These are phyloP conservation scores for Bonnemaisonia californica DNA, from an alignment of 31 red algal genomes.

Conservation along the genomic window DNA sequence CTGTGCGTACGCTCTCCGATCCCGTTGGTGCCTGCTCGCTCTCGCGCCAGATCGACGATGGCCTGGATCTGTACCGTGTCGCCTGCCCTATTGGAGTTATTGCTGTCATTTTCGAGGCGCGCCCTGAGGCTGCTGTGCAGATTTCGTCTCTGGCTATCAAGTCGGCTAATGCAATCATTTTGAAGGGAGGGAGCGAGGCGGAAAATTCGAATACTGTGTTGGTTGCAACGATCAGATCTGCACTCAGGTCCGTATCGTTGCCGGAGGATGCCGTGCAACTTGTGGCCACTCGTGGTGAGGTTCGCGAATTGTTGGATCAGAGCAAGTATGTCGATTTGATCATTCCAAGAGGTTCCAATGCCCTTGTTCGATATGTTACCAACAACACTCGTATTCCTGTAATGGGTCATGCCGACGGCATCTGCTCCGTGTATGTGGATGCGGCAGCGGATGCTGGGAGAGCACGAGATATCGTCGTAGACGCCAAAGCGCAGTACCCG, in stretches of 20 bases:
- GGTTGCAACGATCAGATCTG: slow-evolving; percentile 57
- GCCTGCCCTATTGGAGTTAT: slow-evolving; percentile 96
- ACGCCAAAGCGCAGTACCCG: slow-evolving; percentile 97
- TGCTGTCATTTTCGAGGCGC: slow-evolving; percentile 94
- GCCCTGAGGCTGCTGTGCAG: slow-evolving; percentile 92
- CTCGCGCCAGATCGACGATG: slow-evolving; percentile 76
- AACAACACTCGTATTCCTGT: slow-evolving; percentile 93
- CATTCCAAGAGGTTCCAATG: slow-evolving; percentile 91
- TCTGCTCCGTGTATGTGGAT: slow-evolving; percentile 93
- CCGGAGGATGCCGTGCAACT: slow-evolving; percentile 91
- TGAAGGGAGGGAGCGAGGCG: slow-evolving; percentile 95
- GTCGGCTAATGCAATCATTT: slow-evolving; percentile 90
- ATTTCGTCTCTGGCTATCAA: slow-evolving; percentile 88
- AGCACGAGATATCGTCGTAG: slow-evolving; percentile 76
- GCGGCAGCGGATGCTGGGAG: slow-evolving; percentile 64
- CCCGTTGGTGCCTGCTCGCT: slow-evolving; percentile 79
- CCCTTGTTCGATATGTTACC: slow-evolving; percentile 82
- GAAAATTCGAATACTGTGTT: slow-evolving; percentile 76
- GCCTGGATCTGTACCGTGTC: slow-evolving; percentile 86
- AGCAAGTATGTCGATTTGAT: slow-evolving; percentile 90
- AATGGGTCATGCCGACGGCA: slow-evolving; percentile 94
- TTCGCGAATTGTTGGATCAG: slow-evolving; percentile 74
- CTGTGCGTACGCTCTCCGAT: slow-evolving; percentile 69
- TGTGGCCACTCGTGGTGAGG: slow-evolving; percentile 80
- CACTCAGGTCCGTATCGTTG: slow-evolving; percentile 34